These are phyloP conservation scores for Apophysomyces elegans DNA, from an alignment of 371 early-diverging fungal genomes.

Conservation along the genomic window DNA sequence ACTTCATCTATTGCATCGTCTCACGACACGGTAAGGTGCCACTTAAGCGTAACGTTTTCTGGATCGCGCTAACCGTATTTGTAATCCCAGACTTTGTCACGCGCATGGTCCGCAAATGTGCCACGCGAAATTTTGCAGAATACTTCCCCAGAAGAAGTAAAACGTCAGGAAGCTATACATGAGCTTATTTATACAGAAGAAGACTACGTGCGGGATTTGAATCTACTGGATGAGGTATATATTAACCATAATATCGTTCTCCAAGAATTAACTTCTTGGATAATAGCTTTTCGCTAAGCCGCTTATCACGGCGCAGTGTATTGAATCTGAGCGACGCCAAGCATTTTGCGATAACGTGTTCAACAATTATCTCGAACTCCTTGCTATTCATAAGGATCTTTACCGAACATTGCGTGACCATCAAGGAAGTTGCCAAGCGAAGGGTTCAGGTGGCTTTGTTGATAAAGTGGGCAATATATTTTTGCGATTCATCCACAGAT, in stretches of 20 bases:
- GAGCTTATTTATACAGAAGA: slow-evolving; percentile 90
- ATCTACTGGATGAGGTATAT: slow-evolving; percentile 40
- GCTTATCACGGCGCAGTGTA: slow-evolving; percentile 33
- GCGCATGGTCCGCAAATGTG: slow-evolving; percentile 70
- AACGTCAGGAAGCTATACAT: slow-evolving; percentile 91
- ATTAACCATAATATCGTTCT: not conserved
- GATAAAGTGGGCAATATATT: slow-evolving; percentile 86
- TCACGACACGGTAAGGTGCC: slow-evolving; percentile 40
- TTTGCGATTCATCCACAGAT: slow-evolving; percentile 60
- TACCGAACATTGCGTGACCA: slow-evolving; percentile 66
- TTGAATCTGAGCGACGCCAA: slow-evolving; percentile 60
- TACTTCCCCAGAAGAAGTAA: slow-evolving; percentile 74
- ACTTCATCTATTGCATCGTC: slow-evolving; percentile 34
- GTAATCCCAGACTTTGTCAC: slow-evolving; percentile 35
- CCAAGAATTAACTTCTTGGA: not conserved
- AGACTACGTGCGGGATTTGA: slow-evolving; percentile 84
- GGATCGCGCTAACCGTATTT: not conserved
- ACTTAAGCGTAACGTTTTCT: too few relatives aligned
- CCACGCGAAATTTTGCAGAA: slow-evolving; percentile 74
- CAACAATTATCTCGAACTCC: slow-evolving; percentile 75
- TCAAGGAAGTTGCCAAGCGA: slow-evolving; percentile 62
- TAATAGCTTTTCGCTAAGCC: slow-evolving; percentile 30
- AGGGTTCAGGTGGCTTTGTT: slow-evolving; percentile 53
- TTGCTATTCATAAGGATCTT: slow-evolving; percentile 69
- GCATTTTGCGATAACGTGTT: slow-evolving; percentile 79